These are phyloP conservation scores for Lyophyllum shimeji DNA, from an alignment of 768 basidiomycete species.

Conservation along the genomic window DNA sequence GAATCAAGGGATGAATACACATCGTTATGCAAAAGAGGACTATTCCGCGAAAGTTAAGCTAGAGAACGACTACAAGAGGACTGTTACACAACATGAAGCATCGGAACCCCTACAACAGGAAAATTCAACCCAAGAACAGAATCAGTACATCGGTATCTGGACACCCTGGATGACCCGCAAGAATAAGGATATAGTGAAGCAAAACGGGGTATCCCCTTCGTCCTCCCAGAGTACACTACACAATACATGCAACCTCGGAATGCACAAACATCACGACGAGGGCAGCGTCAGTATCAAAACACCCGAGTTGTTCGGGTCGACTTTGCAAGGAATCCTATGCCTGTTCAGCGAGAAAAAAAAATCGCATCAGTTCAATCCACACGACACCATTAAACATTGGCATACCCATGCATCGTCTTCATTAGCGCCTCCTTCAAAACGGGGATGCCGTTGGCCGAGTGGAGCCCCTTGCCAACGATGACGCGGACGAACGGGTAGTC, in stretches of 20 bases:
- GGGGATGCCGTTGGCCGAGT: slow-evolving; percentile 67
- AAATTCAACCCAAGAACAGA: background rate
- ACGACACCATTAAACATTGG: background rate
- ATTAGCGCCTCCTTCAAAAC: slow-evolving; percentile 84
- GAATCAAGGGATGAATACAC: too few species aligned
- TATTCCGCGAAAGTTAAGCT: too few species aligned
- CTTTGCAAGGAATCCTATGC: slow-evolving; percentile 60
- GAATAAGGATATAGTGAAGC: background rate
- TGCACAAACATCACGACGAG: background rate
- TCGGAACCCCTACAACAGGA: background rate
- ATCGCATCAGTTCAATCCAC: slow-evolving; percentile 19
- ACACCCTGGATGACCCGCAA: background rate
- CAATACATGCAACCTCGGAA: background rate
- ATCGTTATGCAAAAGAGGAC: too few species aligned
- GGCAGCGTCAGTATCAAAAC: slow-evolving; percentile 56
- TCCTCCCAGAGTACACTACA: background rate
- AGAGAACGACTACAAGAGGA: background rate
- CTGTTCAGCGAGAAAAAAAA: slow-evolving; percentile 39
- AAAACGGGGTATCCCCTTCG: background rate
- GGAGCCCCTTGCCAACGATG: slow-evolving; percentile 77
- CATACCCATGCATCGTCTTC: slow-evolving; percentile 68
- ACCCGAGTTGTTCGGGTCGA: slow-evolving; percentile 77
- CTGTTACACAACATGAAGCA: background rate
- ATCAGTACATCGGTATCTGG: background rate
- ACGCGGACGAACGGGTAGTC: slow-evolving; percentile 36